Percentiles rank a stretch among this genome's conserved stretches.
phyloP scores from a whole-genome alignment of 2,329 filamentous ascomycete genomes.

The Hirsutella minnesotensis region DNA sequence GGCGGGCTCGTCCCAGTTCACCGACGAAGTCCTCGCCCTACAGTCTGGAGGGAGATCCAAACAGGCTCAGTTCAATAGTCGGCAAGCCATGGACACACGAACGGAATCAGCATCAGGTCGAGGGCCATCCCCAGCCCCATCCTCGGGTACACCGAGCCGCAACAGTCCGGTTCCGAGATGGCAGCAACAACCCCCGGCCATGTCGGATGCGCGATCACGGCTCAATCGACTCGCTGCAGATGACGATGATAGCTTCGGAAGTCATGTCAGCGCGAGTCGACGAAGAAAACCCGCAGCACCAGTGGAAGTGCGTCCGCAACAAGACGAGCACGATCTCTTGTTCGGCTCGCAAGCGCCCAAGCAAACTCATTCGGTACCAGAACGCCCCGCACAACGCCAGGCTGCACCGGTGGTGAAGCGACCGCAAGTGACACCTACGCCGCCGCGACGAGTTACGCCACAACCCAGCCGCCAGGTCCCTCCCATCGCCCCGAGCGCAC shows the following conservation, averaged over 20 bases:
- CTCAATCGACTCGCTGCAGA: conserved; percentile 69
- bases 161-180: conserved; percentile 42
- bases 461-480: conserved; percentile 51
- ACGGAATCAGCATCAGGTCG: conserved; percentile 24
- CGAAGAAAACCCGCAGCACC: conserved; percentile 55
- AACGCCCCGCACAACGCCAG: conserved; percentile 20
- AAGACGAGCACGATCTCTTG: conserved; percentile 51
- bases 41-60: conserved; percentile 54
- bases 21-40: conserved; percentile 69
- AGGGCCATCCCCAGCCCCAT: conserved; percentile 37
- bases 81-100: conserved; percentile 14
- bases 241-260: conserved; percentile 58
- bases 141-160: conserved; percentile 30
- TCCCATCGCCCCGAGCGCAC: conserved; percentile 51
- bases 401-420: conserved; percentile 20
- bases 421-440: conserved; percentile 15
- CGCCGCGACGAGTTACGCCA: conserved; percentile 29
- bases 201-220: conserved; percentile 32
- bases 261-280: conserved; percentile 78
- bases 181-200: conserved; percentile 39
- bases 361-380: conserved; percentile 21
- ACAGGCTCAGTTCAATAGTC: conserved; percentile 13
- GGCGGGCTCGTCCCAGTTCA: conserved; percentile 27
- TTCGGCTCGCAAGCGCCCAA: conserved; percentile 31
- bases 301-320: conserved; percentile 23